Conservation (phyloP, 2,329 filamentous ascomycete species). For the Helminthosporium solani region DNA sequence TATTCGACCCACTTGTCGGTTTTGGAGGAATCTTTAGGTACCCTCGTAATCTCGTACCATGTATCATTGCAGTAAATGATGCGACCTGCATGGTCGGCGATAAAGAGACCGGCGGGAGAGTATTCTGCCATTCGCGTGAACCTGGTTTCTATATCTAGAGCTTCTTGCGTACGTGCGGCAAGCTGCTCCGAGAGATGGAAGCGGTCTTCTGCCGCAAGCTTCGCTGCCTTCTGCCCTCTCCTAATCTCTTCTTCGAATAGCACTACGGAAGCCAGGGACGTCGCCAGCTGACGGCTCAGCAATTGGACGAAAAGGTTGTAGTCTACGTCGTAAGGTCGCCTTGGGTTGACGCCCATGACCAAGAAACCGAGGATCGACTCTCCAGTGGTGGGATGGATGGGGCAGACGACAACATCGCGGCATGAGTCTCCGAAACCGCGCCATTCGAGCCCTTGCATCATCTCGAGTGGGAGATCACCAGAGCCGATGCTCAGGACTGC, state of each 20-base stretch:
- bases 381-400: constrained; percentile 74
- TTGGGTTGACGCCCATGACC: constrained; percentile 75
- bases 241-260: constrained; percentile 82
- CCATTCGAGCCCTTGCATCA: constrained; percentile 68
- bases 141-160: constrained; percentile 66
- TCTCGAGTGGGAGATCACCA: constrained; percentile 62
- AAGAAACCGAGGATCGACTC: constrained; percentile 76
- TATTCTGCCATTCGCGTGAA: constrained; percentile 85
- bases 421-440: constrained; percentile 71
- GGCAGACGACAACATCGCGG: constrained; percentile 71
- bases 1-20: constrained; percentile 71
- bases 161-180: constrained; percentile 60
- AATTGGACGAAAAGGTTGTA: constrained; percentile 77
- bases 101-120: constrained; percentile 81
- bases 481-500: constrained; percentile 67
- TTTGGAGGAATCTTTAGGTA: constrained; percentile 59
- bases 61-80: constrained; percentile 83
- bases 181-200: constrained; percentile 77
- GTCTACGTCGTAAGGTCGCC: constrained; percentile 76
- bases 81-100: constrained; percentile 68
- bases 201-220: constrained; percentile 71
- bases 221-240: constrained; percentile 70
- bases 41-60: constrained; percentile 68
- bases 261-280: constrained; percentile 77
- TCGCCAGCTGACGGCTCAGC: constrained; percentile 72